Conservation (phyloP, 1,139 yeast species). For the Candida sp. region DNA sequence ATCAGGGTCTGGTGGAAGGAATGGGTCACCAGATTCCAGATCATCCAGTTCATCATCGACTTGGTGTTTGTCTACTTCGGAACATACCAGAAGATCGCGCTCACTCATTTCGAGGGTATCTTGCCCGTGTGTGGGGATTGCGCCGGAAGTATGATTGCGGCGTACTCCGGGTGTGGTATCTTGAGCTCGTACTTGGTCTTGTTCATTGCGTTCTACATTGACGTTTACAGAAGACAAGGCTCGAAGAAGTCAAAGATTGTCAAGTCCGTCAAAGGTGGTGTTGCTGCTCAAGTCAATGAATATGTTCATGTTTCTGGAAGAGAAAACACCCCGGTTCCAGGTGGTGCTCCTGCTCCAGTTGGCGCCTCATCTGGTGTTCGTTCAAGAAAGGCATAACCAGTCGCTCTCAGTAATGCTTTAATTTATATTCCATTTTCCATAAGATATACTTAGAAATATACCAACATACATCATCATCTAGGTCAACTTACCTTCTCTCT, state of each 20-base stretch:
- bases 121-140: constrained; percentile 72
- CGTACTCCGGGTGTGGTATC: constrained; percentile 72
- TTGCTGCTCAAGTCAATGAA: constrained; percentile 68
- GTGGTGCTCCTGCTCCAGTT: constrained; percentile 25
- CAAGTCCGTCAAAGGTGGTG: constrained; percentile 77
- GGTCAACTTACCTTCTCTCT: constrained; percentile 42
- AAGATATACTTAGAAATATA: not conserved
- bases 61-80: constrained; percentile 92
- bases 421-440: not conserved
- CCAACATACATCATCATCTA: constrained; percentile 3
- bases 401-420: not conserved
- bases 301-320: constrained; percentile 61
- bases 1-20: constrained; percentile 99
- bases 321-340: constrained; percentile 31
- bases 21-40: constrained; percentile 98
- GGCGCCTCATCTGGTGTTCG: constrained; percentile 23
- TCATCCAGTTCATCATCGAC: constrained; percentile 91
- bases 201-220: constrained; percentile 77
- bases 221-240: constrained; percentile 66
- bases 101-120: constrained; percentile 38
- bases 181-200: constrained; percentile 74
- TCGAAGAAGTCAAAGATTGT: constrained; percentile 59
- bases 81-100: constrained; percentile 67
- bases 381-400: constrained; percentile 36
- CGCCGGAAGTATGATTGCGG: constrained; percentile 74